phyloP scores from a whole-genome alignment of 2,329 filamentous ascomycete species.

The Xylariaceae sp. region DNA sequence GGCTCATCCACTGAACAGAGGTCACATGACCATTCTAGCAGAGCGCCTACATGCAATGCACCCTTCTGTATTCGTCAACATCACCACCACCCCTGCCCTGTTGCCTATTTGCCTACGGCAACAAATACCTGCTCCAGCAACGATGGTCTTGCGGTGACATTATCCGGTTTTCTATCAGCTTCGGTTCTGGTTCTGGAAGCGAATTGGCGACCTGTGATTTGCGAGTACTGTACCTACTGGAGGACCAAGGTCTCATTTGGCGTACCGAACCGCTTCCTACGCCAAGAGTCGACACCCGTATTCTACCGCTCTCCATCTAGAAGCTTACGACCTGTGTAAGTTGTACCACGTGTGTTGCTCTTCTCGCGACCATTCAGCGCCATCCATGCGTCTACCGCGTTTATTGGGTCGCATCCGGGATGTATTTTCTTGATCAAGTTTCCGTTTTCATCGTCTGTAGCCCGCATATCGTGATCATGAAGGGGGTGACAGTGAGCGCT shows the following conservation, averaged over 20 bases:
- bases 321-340: neutral
- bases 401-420: neutral
- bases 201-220: too few relatives aligned
- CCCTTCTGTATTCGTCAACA: too few relatives aligned
- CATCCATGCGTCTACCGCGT: constrained; percentile 9
- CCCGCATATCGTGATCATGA: too few relatives aligned
- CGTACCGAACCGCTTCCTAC: too few relatives aligned
- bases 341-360: constrained; percentile 15
- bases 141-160: too few relatives aligned
- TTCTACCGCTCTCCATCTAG: too few relatives aligned
- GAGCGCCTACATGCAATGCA: constrained; percentile 15
- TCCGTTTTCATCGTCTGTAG: too few relatives aligned
- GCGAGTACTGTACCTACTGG: too few relatives aligned
- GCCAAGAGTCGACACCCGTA: too few relatives aligned
- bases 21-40: constrained; percentile 17
- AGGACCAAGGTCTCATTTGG: neutral
- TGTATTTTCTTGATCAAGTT: too few relatives aligned
- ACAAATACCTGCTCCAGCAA: too few relatives aligned
- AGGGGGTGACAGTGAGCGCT: constrained; percentile 16
- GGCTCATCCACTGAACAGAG: neutral
- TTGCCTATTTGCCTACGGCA: too few relatives aligned
- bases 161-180: neutral
- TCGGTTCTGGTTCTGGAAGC: neutral
- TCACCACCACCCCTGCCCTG: constrained; percentile 1
- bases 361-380: constrained; percentile 9